phyloP scores from a whole-genome alignment of 306 rosid genomes.

The Potentilla sterilis region DNA sequence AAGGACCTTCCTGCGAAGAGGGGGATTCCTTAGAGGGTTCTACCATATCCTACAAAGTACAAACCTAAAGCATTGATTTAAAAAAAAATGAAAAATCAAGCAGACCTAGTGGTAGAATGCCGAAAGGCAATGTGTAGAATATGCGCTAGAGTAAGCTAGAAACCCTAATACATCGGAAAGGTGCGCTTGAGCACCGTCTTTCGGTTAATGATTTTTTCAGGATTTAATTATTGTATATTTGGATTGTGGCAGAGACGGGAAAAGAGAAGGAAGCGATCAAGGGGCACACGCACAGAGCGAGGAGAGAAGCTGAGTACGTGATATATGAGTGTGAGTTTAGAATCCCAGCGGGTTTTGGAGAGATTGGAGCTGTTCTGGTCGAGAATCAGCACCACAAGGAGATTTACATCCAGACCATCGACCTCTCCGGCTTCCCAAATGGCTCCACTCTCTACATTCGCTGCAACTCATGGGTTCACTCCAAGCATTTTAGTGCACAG shows the following conservation, averaged over 20 bases:
- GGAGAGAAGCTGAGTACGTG: constrained; percentile 15
- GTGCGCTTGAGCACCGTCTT: no score
- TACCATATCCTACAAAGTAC: no score
- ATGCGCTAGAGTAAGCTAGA: no score
- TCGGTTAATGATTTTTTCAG: neutral
- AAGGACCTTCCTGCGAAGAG: no score
- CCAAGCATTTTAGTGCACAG: constrained; percentile 47
- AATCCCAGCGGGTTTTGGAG: constrained; percentile 55
- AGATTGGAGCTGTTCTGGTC: constrained; percentile 55
- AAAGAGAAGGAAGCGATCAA: constrained; percentile 42
- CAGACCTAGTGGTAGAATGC: no score
- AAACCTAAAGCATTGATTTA: no score
- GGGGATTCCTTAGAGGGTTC: no score
- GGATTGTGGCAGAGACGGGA: constrained; percentile 38
- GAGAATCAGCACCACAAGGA: constrained; percentile 76
- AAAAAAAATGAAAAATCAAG: no score
- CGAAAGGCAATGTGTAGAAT: no score
- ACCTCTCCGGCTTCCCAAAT: constrained; percentile 35
- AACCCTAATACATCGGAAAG: no score
- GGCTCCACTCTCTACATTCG: constrained; percentile 25
- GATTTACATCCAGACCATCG: constrained; percentile 50
- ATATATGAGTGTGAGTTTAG: constrained; percentile 44
- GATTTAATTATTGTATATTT: neutral
- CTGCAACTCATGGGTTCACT: constrained; percentile 65
- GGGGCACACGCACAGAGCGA: constrained; percentile 47